Evolutionary conservation across 208 protist genomes (phyloP), one percentile per base, ranked within the genome.

Genomic region (Blastocrithidia nonstop): DNA sequence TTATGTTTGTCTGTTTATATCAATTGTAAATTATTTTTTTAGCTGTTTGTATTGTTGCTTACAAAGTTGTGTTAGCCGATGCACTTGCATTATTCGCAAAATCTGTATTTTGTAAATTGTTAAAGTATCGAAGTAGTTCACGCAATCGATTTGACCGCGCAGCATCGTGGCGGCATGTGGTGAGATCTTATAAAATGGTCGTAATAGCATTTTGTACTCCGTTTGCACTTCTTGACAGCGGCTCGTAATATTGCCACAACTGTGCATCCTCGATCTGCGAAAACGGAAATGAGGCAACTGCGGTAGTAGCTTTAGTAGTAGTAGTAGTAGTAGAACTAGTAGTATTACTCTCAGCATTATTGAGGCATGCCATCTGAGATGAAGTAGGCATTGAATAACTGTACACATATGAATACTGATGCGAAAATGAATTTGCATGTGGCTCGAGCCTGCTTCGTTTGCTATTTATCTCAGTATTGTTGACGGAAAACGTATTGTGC

Each of bases 41-140:
- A n/a, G n/a, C n/a, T n/a, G n/a, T n/a, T n/a, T n/a, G n/a, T n/a
- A n/a, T n/a, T n/a, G n/a, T n/a, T n/a, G n/a, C n/a, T n/a, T n/a
- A n/a, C n/a, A n/a, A n/a, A n/a, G n/a, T n/a, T n/a, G n/a, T n/a
- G n/a, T n/a, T n/a, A n/a, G n/a, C n/a, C n/a, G n/a, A n/a, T n/a
- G n/a, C n/a, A n/a, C n/a, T n/a, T n/a, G n/a, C n/a, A n/a, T n/a
- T n/a, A n/a, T n/a, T n/a, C n/a, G n/a, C n/a, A n/a, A n/a, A n/a
- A n/a, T n/a, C n/a, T n/a, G n/a, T 45, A 7, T n/a, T 35, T 26
- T 72, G 57, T 16, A 73, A 43, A 7, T 59, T 52, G n/a, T 47
- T 58, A 54, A 84, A 89, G 54, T 74, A 84, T 25, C 65, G 57
- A n/a, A 89, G 61, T 31, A 89, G 39, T 44, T 66, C 31, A n/a